Evolutionary conservation across 257 asterid genomes (phyloP).

Genomic region (Nicotiana obtusifolia): DNA sequence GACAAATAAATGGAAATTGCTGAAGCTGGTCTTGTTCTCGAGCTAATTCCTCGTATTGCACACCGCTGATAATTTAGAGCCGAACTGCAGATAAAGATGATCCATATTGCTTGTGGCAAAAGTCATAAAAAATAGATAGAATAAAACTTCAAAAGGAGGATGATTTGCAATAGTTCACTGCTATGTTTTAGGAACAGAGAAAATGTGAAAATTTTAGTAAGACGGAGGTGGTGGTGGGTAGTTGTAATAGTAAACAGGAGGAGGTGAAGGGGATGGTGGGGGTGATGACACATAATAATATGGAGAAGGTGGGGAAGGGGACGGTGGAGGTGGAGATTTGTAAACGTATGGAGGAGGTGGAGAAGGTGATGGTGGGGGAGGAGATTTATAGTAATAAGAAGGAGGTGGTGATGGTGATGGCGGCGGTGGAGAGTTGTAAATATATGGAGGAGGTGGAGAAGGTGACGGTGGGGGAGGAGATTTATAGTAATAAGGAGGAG

Average conservation of each 20-base stretch:
- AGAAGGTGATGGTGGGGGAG: background rate
- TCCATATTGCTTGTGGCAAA: background rate
- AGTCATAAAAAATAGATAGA: background rate
- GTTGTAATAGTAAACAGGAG: background rate
- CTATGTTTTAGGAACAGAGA: background rate
- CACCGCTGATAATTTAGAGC: background rate
- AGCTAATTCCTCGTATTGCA: background rate
- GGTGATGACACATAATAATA: background rate
- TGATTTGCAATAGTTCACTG: background rate
- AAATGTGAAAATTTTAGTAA: background rate
- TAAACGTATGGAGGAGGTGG: background rate
- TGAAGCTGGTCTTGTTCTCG: background rate
- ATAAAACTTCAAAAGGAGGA: background rate
- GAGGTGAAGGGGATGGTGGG: background rate
- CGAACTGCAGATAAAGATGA: background rate
- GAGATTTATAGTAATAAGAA: background rate
- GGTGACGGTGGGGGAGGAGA: slow-evolving; percentile 2
- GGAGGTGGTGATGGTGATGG: background rate
- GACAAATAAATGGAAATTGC: background rate
- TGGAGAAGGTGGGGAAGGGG: slow-evolving; percentile 1
- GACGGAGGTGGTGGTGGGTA: background rate
- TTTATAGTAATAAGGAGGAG: background rate
- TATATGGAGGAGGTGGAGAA: slow-evolving; percentile 1
- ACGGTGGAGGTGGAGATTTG: background rate
- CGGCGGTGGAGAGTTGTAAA: background rate